phyloP scores from a whole-genome alignment of 164 flowering plant genomes.

The Macadamia tetraphylla region DNA sequence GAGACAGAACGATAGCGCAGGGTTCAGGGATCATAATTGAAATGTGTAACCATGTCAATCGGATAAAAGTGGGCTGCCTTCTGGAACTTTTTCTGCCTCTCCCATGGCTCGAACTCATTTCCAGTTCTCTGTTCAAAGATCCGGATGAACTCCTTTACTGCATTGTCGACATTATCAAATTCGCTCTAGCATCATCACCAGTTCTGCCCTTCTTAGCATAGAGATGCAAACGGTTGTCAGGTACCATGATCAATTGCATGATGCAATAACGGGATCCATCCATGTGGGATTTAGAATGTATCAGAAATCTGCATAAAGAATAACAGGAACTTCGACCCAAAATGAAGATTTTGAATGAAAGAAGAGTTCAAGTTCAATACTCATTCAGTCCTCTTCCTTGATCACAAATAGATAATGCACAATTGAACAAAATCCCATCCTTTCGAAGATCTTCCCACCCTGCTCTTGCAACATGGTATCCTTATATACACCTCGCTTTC shows the following conservation, averaged over 20 bases:
- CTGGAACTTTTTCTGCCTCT: conserved; percentile 62
- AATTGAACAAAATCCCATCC: conserved; percentile 77
- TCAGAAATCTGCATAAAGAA: neutral
- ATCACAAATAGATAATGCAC: conserved; percentile 61
- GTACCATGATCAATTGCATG: conserved; percentile 59
- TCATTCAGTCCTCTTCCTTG: conserved; percentile 47
- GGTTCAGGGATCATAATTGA: too few relatives aligned
- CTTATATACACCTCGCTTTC: conserved; percentile 68
- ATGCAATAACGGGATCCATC: conserved; percentile 50
- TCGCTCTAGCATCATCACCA: conserved; percentile 63
- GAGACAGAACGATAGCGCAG: neutral
- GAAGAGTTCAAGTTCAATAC: too few relatives aligned
- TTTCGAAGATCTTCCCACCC: conserved; percentile 72
- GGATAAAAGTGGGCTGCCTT: conserved; percentile 62
- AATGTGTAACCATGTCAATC: conserved; percentile 68
- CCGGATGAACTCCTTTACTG: conserved; percentile 52
- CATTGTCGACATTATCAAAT: conserved; percentile 35
- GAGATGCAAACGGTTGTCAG: conserved; percentile 45
- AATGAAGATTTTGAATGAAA: too few relatives aligned
- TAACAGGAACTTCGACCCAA: neutral
- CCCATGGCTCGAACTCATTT: conserved; percentile 84
- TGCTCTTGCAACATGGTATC: conserved; percentile 56
- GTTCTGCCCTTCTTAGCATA: conserved; percentile 63
- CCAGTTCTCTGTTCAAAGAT: conserved; percentile 71
- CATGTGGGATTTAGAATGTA: neutral